Conservation (phyloP, 495 filamentous ascomycete species). For the Penicillium taxi region DNA sequence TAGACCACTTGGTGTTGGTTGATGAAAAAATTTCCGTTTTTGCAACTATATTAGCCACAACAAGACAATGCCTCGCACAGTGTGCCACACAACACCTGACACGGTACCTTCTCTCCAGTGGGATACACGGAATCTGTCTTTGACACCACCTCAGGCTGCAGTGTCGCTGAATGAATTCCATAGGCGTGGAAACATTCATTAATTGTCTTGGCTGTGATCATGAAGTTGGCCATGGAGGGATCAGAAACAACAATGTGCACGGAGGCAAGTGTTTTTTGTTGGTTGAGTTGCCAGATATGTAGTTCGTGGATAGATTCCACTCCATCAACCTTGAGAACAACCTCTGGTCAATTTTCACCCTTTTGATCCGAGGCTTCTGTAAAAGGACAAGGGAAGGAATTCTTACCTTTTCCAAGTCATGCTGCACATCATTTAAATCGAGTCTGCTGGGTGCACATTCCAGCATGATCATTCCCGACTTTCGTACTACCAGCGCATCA, state of each 20-base stretch:
- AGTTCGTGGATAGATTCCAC: slow-evolving; percentile 43
- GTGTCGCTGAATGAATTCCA: slow-evolving; percentile 44
- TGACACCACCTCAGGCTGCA: slow-evolving; percentile 38
- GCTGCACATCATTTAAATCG: slow-evolving; percentile 65
- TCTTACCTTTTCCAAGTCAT: slow-evolving; percentile 49
- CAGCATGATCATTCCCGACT: slow-evolving; percentile 55
- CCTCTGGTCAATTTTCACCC: not conserved
- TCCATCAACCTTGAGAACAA: slow-evolving; percentile 30
- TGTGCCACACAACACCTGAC: slow-evolving; percentile 27
- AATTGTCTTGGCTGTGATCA: slow-evolving; percentile 32
- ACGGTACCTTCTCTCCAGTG: slow-evolving; percentile 11
- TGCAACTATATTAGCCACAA: slow-evolving; percentile 23
- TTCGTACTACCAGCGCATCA: slow-evolving; percentile 24
- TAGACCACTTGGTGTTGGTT: slow-evolving; percentile 21
- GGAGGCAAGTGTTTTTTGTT: slow-evolving; percentile 42
- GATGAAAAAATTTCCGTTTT: too few relatives aligned
- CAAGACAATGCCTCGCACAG: slow-evolving; percentile 28
- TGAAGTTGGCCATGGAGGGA: slow-evolving; percentile 28
- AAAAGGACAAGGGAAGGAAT: not conserved
- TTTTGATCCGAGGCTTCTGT: not conserved
- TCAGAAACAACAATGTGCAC: slow-evolving; percentile 41
- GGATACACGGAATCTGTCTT: not conserved
- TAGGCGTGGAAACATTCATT: slow-evolving; percentile 46
- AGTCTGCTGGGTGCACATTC: slow-evolving; percentile 77
- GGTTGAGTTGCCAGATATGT: slow-evolving; percentile 46